A percentile compares a stretch with the other conserved stretches of the same genome.
Conservation (phyloP, 2,329 filamentous ascomycete genomes). For the Orbilia ellipsospora region DNA sequence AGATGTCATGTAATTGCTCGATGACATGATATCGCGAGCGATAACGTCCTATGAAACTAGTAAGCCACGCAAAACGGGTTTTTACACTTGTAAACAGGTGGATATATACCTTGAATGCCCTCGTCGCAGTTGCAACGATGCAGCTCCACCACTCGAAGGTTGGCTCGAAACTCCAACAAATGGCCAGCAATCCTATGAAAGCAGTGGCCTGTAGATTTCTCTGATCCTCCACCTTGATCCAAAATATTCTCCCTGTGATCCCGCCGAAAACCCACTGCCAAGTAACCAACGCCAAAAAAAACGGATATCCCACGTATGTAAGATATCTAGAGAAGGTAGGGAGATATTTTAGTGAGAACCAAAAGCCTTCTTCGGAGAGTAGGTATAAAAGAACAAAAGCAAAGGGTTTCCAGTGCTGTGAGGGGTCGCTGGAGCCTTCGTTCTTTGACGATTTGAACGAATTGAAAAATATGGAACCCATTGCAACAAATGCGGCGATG, state of each 20-base stretch:
- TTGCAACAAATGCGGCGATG: neutral
- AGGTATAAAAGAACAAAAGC: constrained; percentile 42
- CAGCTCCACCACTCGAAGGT: constrained; percentile 49
- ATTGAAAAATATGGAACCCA: constrained; percentile 2
- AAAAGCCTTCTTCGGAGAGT: constrained; percentile 37
- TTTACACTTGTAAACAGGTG: neutral
- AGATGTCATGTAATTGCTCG: neutral
- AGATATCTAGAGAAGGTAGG: neutral
- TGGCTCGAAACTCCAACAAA: constrained; percentile 27
- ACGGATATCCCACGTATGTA: constrained; percentile 19
- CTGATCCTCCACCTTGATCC: neutral
- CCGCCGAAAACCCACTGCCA: constrained; percentile 44
- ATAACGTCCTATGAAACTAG: constrained; percentile 25
- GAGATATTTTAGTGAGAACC: constrained; percentile 12
- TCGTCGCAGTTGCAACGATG: constrained; percentile 13
- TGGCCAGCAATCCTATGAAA: constrained; percentile 5
- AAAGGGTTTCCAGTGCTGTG: constrained; percentile 33
- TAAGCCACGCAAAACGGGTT: too few relatives aligned
- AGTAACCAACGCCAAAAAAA: constrained; percentile 24
- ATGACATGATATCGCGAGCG: constrained; percentile 38
- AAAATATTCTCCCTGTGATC: neutral
- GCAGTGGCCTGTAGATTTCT: neutral
- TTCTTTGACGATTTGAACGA: neutral
- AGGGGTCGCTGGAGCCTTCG: neutral
- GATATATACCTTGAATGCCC: constrained; percentile 35